phyloP scores from a whole-genome alignment of 2,329 filamentous ascomycete species.

The Cordyceps fumosorosea region DNA sequence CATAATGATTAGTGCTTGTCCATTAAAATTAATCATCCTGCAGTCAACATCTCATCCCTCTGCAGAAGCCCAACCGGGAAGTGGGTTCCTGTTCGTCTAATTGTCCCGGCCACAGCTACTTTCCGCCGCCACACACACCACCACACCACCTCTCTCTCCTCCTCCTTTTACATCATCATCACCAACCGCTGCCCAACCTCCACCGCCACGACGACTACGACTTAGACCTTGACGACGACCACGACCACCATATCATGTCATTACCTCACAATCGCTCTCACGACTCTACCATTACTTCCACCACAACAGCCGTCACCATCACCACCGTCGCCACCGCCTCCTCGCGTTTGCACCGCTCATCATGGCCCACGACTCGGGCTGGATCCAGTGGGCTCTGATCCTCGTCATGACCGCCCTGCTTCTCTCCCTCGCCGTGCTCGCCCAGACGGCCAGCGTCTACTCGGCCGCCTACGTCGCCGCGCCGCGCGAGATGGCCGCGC shows the following conservation, averaged over 20 bases:
- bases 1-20: neutral
- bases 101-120: neutral
- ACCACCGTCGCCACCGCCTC: neutral
- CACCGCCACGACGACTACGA: neutral
- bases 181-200: constrained; percentile 7
- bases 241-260: constrained; percentile 5
- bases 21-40: neutral
- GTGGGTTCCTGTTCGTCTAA: constrained; percentile 7
- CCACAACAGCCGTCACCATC: neutral
- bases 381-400: constrained; percentile 51
- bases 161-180: constrained; percentile 9
- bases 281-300: neutral
- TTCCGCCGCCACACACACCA: neutral
- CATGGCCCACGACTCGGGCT: constrained; percentile 43
- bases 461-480: constrained; percentile 50
- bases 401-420: constrained; percentile 52
- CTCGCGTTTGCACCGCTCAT: constrained; percentile 16
- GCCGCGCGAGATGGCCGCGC: constrained; percentile 49
- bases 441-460: constrained; percentile 46
- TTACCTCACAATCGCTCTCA: neutral
- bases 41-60: neutral
- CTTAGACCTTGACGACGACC: neutral
- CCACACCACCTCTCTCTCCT: neutral
- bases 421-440: constrained; percentile 48
- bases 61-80: neutral